Conservation (phyloP, 2,329 filamentous ascomycete species). For the Lachnellula occidentalis region DNA sequence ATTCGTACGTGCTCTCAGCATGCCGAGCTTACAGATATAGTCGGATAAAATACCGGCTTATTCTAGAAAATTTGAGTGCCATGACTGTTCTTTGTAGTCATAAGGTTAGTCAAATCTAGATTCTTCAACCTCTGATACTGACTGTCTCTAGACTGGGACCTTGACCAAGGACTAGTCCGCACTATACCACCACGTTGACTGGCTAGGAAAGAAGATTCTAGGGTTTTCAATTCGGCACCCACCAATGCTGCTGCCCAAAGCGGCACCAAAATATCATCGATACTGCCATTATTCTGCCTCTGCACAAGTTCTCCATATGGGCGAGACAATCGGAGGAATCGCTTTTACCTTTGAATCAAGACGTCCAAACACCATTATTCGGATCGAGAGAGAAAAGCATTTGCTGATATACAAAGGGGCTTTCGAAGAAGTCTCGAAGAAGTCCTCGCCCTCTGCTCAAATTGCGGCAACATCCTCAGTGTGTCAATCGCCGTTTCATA, state of each 20-base stretch:
- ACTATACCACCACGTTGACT: neutral
- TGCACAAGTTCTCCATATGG: neutral
- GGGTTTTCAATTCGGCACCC: neutral
- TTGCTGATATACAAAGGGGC: neutral
- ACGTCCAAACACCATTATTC: neutral
- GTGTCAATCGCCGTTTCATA: neutral
- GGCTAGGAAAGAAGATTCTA: neutral
- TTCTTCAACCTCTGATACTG: neutral
- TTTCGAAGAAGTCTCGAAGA: too few species aligned
- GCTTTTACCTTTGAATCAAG: neutral
- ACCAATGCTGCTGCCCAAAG: neutral
- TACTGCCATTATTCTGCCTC: neutral
- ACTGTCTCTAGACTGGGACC: neutral
- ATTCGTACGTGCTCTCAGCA: constrained; percentile 3
- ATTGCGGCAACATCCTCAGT: constrained; percentile 5
- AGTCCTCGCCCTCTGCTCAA: constrained; percentile 1
- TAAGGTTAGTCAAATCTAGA: neutral
- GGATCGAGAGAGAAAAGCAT: neutral
- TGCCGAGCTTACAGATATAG: neutral
- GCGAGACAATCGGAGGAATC: neutral
- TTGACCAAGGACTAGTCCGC: neutral
- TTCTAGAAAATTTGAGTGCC: neutral
- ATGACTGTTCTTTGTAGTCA: neutral
- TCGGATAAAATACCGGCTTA: neutral
- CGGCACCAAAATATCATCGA: neutral